Percentiles rank a stretch among this genome's conserved stretches.
Evolutionary conservation across 306 rosid genomes (phyloP).

Genomic region (Rosa rugosa): DNA sequence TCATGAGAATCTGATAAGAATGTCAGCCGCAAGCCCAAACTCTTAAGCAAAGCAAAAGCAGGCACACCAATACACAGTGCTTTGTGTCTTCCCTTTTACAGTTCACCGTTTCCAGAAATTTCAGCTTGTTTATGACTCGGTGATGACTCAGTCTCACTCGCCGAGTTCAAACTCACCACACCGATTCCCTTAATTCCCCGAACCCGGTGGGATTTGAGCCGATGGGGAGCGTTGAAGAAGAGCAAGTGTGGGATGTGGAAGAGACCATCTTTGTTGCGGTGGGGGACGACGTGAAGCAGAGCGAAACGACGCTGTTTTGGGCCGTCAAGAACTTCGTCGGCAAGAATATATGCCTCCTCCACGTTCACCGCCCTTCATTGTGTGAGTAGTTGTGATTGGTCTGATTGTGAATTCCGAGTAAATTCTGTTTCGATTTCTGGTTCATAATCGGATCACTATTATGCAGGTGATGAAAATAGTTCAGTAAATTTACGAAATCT

Average conservation of each 20-base stretch:
- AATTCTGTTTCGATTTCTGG: background rate
- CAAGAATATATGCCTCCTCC: slow-evolving; percentile 68
- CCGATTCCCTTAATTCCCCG: background rate
- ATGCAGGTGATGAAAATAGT: slow-evolving; percentile 42
- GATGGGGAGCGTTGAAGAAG: slow-evolving; percentile 64
- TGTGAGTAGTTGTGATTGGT: slow-evolving; percentile 40
- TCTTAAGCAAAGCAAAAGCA: background rate
- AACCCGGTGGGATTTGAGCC: background rate
- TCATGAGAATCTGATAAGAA: background rate
- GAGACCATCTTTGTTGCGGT: slow-evolving; percentile 78
- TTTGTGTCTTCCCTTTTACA: too few species aligned
- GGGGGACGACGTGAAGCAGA: slow-evolving; percentile 49
- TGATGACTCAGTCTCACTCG: slow-evolving; percentile 1
- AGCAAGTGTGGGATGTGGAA: slow-evolving; percentile 38
- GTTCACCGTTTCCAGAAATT: background rate
- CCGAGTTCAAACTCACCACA: background rate
- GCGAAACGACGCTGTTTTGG: slow-evolving; percentile 55
- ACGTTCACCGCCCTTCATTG: slow-evolving; percentile 46
- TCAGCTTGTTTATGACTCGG: background rate
- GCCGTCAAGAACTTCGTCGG: slow-evolving; percentile 46
- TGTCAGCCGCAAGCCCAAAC: background rate
- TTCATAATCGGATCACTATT: background rate
- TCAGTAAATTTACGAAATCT: slow-evolving; percentile 42
- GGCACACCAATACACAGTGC: background rate
- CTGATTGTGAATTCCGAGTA: background rate